These are phyloP conservation scores for Penicillium roqueforti DNA, from an alignment of 495 filamentous ascomycete genomes.

Conservation along the genomic window DNA sequence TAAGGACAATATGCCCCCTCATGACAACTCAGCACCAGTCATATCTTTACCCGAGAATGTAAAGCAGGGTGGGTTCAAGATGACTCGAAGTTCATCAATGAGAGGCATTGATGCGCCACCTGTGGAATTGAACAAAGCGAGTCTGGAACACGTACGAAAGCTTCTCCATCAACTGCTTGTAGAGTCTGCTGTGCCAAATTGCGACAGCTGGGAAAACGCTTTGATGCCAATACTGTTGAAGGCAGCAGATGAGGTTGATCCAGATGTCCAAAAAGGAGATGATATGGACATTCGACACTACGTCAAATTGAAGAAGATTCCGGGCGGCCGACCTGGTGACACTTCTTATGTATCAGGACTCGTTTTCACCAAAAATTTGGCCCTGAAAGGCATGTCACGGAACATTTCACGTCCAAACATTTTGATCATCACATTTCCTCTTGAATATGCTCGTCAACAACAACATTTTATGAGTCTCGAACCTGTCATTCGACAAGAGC, in stretches of 20 bases:
- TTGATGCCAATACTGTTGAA: slow-evolving; percentile 87
- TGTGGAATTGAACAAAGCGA: slow-evolving; percentile 79
- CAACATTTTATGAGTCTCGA: slow-evolving; percentile 98
- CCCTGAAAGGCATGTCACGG: slow-evolving; percentile 90
- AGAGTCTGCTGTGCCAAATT: slow-evolving; percentile 68
- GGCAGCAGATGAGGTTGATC: slow-evolving; percentile 91
- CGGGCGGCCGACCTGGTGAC: slow-evolving; percentile 83
- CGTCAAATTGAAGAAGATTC: slow-evolving; percentile 94
- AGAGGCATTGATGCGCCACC: slow-evolving; percentile 67
- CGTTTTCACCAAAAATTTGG: slow-evolving; percentile 95
- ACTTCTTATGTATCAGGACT: slow-evolving; percentile 93
- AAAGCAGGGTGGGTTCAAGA: slow-evolving; percentile 47
- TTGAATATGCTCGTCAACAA: slow-evolving; percentile 93
- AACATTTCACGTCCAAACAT: slow-evolving; percentile 81
- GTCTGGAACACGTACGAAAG: slow-evolving; percentile 79
- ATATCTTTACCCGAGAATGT: slow-evolving; percentile 16
- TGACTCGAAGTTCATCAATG: slow-evolving; percentile 82
- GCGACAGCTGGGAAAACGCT: slow-evolving; percentile 80
- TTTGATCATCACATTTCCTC: slow-evolving; percentile 87
- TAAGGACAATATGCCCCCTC: slow-evolving; percentile 38
- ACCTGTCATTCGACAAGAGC: slow-evolving; percentile 94
- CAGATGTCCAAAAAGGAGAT: slow-evolving; percentile 81
- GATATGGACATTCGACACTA: slow-evolving; percentile 99
- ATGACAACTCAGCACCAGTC: slow-evolving; percentile 24
- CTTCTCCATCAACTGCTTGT: slow-evolving; percentile 78